phyloP scores from a whole-genome alignment of 345 rosid genomes.

The Eucalyptus victrix region DNA sequence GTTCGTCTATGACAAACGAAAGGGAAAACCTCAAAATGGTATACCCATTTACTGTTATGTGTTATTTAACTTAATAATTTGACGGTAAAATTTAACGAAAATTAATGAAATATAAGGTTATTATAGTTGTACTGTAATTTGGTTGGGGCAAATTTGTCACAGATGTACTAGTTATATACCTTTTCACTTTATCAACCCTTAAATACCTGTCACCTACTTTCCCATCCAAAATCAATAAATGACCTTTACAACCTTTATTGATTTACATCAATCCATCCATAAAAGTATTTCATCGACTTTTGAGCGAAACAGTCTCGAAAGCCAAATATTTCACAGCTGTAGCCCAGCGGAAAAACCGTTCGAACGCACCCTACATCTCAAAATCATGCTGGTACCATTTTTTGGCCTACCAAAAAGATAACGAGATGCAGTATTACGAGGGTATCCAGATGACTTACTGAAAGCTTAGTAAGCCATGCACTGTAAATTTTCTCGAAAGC shows the following conservation, averaged over 20 bases:
- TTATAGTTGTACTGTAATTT: no score
- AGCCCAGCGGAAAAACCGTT: not conserved
- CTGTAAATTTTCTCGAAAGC: not conserved
- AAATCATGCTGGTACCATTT: not conserved
- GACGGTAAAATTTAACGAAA: no score
- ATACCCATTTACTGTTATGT: rapidly evolving
- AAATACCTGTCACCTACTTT: not conserved
- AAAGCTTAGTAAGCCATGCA: not conserved
- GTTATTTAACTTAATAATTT: no score
- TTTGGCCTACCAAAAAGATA: not conserved
- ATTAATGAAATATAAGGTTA: no score
- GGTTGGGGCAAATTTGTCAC: no score
- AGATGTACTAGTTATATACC: rapidly evolving
- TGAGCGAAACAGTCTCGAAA: not conserved
- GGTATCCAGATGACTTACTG: not conserved
- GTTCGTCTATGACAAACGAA: no score
- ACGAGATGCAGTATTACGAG: not conserved
- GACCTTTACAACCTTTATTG: not conserved
- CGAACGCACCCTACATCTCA: not conserved
- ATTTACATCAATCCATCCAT: not conserved
- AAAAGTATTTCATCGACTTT: not conserved
- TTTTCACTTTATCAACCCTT: no score
- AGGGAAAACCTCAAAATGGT: no score
- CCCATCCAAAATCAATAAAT: not conserved
- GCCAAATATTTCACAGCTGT: not conserved